These are phyloP conservation scores for Candida sp. DNA, from an alignment of 1,139 yeast genomes.

Conservation along the genomic window DNA sequence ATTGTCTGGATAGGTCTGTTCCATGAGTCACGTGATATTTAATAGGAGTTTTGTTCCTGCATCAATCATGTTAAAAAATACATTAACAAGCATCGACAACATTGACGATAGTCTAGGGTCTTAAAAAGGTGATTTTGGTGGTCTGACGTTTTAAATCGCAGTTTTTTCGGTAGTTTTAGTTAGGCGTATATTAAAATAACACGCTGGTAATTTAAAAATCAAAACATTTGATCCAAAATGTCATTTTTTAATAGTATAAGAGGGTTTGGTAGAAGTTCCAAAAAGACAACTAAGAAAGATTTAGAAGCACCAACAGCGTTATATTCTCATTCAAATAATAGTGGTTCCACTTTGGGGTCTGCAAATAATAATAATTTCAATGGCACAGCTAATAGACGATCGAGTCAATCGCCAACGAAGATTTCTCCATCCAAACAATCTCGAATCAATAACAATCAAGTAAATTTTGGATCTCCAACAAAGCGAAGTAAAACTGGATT, in stretches of 20 bases:
- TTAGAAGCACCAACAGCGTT: conserved; percentile 29
- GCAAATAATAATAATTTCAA: conserved; percentile 16
- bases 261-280: conserved; percentile 65
- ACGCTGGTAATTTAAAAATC: no score
- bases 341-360: conserved; percentile 13
- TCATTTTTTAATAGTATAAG: conserved; percentile 47
- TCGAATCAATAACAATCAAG: conserved; percentile 15
- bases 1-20: no score
- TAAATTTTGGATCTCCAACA: conserved; percentile 33
- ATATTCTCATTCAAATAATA: conserved; percentile 29
- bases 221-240: conserved; percentile 17
- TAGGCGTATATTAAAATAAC: no score
- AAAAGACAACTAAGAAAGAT: conserved; percentile 47
- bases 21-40: no score
- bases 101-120: background rate
- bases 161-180: no score
- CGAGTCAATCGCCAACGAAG: conserved; percentile 31
- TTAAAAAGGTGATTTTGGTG: no score
- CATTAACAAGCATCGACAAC: background rate
- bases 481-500: conserved; percentile 18
- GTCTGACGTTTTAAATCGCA: no score
- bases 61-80: background rate
- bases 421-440: conserved; percentile 30
- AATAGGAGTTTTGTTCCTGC: background rate
- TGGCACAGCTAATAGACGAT: conserved; percentile 21